These are phyloP conservation scores for Aspergillus ellipticus DNA, from an alignment of 495 filamentous ascomycete species.

Conservation along the genomic window DNA sequence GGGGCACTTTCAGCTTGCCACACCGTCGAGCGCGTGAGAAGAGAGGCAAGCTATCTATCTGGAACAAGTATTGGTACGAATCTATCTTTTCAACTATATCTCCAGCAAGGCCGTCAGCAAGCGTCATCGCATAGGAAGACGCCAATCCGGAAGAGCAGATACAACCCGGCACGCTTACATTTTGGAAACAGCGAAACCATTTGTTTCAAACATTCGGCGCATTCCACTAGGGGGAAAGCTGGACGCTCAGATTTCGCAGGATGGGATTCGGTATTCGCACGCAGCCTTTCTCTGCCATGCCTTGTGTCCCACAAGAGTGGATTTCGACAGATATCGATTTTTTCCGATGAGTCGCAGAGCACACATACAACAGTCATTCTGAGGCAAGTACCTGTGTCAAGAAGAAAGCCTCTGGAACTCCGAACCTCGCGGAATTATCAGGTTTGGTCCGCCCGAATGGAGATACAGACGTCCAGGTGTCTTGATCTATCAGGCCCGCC, in stretches of 20 bases:
- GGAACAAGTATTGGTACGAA: background rate
- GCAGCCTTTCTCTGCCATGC: constrained; percentile 17
- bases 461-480: constrained; percentile 20
- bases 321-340: background rate
- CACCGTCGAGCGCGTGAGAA: background rate
- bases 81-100: background rate
- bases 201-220: background rate
- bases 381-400: background rate
- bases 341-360: background rate
- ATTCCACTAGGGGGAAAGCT: background rate
- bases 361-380: background rate
- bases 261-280: background rate
- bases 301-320: background rate
- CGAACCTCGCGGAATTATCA: constrained; percentile 23
- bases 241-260: background rate
- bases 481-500: constrained; percentile 22
- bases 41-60: background rate
- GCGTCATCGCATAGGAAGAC: background rate
- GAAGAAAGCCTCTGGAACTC: background rate
- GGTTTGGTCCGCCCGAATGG: constrained; percentile 39
- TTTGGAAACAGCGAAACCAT: background rate
- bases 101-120: background rate
- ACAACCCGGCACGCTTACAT: background rate
- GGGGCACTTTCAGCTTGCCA: constrained; percentile 6
- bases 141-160: background rate